These are phyloP conservation scores for Ophiocytium majus DNA, from an alignment of 352 stramenopile genomes.

Conservation along the genomic window DNA sequence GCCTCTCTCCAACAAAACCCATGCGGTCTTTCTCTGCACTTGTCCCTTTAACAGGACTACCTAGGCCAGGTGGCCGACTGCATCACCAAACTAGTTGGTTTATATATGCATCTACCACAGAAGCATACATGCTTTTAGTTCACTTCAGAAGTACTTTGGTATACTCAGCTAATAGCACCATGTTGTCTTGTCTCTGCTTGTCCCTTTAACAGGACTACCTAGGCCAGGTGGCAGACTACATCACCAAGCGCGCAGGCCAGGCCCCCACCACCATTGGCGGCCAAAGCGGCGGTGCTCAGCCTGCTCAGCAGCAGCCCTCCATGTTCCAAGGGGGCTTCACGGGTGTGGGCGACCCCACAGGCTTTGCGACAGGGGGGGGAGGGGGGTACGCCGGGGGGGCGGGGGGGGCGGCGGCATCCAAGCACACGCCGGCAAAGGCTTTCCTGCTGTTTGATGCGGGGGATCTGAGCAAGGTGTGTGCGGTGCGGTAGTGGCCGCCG, in stretches of 20 bases:
- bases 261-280: slow-evolving; percentile 64
- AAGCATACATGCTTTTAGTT: too few species aligned
- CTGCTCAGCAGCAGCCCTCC: neutral
- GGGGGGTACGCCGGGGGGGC: neutral
- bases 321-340: slow-evolving; percentile 48
- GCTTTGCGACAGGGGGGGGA: slow-evolving; percentile 58
- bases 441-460: slow-evolving; percentile 87
- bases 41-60: too few species aligned
- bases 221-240: slow-evolving; percentile 89
- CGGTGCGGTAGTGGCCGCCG: too few species aligned
- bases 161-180: too few species aligned
- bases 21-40: too few species aligned
- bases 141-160: too few species aligned
- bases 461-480: slow-evolving; percentile 64
- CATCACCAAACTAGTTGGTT: too few species aligned
- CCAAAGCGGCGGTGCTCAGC: neutral
- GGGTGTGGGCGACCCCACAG: slow-evolving; percentile 35
- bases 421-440: slow-evolving; percentile 66
- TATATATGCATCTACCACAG: too few species aligned
- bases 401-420: slow-evolving; percentile 41
- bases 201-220: slow-evolving; percentile 66
- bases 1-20: too few species aligned
- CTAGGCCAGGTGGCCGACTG: too few species aligned
- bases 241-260: slow-evolving; percentile 80
- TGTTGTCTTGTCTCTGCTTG: too few species aligned